Evolutionary conservation across 371 early-diverging fungal species (phyloP), one percentile per base, ranked within the genome.

Genomic region (Mucor indicus): DNA sequence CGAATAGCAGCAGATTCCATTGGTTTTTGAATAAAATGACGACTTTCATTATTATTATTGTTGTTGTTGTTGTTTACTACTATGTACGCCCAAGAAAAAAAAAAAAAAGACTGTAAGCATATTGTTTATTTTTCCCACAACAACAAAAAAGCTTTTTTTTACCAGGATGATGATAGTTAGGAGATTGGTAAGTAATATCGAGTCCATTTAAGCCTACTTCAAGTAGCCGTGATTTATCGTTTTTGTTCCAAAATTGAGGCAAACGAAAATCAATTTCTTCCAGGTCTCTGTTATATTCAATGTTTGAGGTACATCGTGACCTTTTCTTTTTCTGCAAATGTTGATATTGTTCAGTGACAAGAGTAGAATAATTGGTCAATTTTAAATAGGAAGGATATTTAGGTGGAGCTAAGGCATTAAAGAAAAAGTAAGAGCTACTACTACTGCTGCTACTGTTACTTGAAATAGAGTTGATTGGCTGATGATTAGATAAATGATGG

Each of bases 1-100:
- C 91, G 74, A 4, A 93, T 79, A 23, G 90, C 89, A 1, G 93
- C 89, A 53, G 94, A 91, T 1, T 19, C 22, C n/a, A n/a, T n/a
- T n/a, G n/a, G n/a, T n/a, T n/a, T n/a, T n/a, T n/a, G n/a, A n/a
- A n/a, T n/a, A n/a, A n/a, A n/a, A n/a, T n/a, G n/a, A n/a, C n/a
- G n/a, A n/a, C n/a, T n/a, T n/a, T n/a, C n/a, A 9, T 3, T 38
- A 21, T 6, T 19, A 6, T 22, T 49, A 46, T 48, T 92, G 92
- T 9, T 32, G 35, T 2, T 60, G 47, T 53, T 95, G 93, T 8
- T 48, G 60, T 42, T 80, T 72, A 7, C 93, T 92, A n/a, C 81
- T 72, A 12, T 94, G 94, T 84, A 60, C 32, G 11, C 47, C 25
- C 33, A 32, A n/a, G 31, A 38, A 50, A 48, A 44, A 32, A 23